Base-by-base conservation (phyloP, 2,329 filamentous ascomycete genomes). In the Penicillium italicum region DNA sequence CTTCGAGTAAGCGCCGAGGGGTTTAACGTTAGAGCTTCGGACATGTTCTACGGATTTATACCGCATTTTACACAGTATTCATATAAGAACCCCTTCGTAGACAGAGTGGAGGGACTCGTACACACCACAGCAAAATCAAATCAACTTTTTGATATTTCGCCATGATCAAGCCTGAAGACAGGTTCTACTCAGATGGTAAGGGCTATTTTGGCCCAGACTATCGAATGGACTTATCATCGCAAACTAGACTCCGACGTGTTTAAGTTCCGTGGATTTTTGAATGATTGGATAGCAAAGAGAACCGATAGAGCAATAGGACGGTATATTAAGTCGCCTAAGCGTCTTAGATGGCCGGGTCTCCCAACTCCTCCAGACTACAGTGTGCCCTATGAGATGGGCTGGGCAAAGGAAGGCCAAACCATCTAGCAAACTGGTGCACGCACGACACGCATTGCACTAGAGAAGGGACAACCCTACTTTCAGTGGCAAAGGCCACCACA, bases 241-340 rank as follows among this genome's bases (percentile, higher is more conserved):
- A 36, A 62, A 37, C 55, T 66, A 12, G 62, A 64, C 56, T 56
- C 59, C 26, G 55, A 64, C 2, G 43, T 64, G 36, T 60, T 53
- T 24, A 58, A 36, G 33, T 61, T 63, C 28, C 59, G 61, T 44
- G 55, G 56, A 0, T 63, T 60, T 53, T 33, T 65, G 48, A 61
- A 62, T 43, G 53, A 64, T 44, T 64, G 50, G 57, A 36, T 62
- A 22, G 51, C 56, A 18, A 51, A 18, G 38, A 61, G 38, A 54
- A 37, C 34, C 2, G 51, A 58, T 34, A 33, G 36, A 20, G 44
- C 60, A 3, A 30, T 30, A 10, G 28, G 11, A 30, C 28, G 28
- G 11, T 30, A 30, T 30, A 8, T 30, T 10, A 30, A 30, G 2
- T 8, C 28, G 11, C 28, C 28, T 2, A 10, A 30, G 3, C 28